phyloP scores from a whole-genome alignment of 2,329 filamentous ascomycete species.

The Scedosporium boydii region DNA sequence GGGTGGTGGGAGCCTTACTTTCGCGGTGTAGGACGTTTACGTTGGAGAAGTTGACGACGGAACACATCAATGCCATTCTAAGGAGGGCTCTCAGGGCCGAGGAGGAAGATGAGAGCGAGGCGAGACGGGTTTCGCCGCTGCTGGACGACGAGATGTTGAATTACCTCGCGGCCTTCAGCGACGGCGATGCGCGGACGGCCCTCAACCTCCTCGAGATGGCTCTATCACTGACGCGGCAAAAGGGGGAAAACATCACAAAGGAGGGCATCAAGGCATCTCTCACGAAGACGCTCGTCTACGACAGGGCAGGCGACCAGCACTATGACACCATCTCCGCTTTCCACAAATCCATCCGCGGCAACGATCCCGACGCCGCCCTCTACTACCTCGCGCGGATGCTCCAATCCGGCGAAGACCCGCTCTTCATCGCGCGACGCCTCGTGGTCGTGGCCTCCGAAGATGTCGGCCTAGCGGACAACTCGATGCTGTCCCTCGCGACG shows the following conservation, averaged over 20 bases:
- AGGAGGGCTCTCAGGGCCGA: conserved; percentile 63
- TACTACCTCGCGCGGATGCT: conserved; percentile 97
- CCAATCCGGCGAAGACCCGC: conserved; percentile 83
- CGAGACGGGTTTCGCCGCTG: conserved; percentile 37
- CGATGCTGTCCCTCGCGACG: conserved; percentile 73
- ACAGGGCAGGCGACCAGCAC: conserved; percentile 89
- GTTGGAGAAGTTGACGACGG: conserved; percentile 61
- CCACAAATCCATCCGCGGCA: conserved; percentile 88
- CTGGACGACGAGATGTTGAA: conserved; percentile 67
- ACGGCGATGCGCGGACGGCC: conserved; percentile 87
- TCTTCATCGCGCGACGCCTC: conserved; percentile 87
- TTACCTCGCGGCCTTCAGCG: conserved; percentile 78
- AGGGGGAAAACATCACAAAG: conserved; percentile 54
- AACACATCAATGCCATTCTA: conserved; percentile 66
- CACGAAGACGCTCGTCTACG: conserved; percentile 90
- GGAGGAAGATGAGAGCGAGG: conserved; percentile 20
- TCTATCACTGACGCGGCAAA: conserved; percentile 57
- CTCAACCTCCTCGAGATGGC: conserved; percentile 88
- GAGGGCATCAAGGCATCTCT: conserved; percentile 71
- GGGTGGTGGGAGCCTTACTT: conserved; percentile 77
- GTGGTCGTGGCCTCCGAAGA: conserved; percentile 94
- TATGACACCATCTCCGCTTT: conserved; percentile 97
- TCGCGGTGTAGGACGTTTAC: conserved; percentile 90
- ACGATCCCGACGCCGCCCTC: conserved; percentile 74
- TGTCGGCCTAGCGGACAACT: conserved; percentile 80